Evolutionary conservation across 177 flowering plant genomes (phyloP), one percentile per base, ranked within the genome.

Genomic region (Vitis hybrid): DNA sequence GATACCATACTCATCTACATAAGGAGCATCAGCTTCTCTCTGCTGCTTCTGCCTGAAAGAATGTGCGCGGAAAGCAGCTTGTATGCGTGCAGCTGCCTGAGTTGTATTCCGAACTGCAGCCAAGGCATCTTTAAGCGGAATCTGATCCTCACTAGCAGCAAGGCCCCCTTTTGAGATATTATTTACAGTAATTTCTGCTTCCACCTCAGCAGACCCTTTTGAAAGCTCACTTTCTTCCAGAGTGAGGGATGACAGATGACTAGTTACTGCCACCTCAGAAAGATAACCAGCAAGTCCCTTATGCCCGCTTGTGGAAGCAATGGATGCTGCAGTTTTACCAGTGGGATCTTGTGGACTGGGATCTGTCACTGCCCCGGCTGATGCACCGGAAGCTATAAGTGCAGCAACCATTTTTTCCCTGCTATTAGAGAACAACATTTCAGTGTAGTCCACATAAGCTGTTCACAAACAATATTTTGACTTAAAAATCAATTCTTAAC

Each of bases 361-460:
- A 81, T 96, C 99, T 63, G 99, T 88, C 74, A 91, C 91, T 50
- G 95, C 95, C 62, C 88, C 91, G 68, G 98, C 86, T 30, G 86
- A 88, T 70, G 98, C 99, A 65, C 97, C 97, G 55, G 87, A 88
- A 74, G 97, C 97, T 64, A 93, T 52, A 58, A 96, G 94, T 10
- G 88, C 86, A 65, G 95, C 98, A 71, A 96, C 93, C 95, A 92
- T 93, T 73, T 91, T 90, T 80, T 96, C 99, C 82, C 99, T 96
- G 82, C 59, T 0, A 61, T 56, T 76, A 8, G 65, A 67, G 17
- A 58, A 23, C 10, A 68, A 5, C 50, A 58, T 57, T 45, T 66
- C n/a, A 54, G 32, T 49, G 57, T 26, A 26, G 30, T 23, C 23
- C 23, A 23, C 23, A 0, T 23, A 23, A 23, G 2, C 23, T 23